Conservation (phyloP, 176 grass and related monocot species). For the Ampelocalamus luodianensis region DNA sequence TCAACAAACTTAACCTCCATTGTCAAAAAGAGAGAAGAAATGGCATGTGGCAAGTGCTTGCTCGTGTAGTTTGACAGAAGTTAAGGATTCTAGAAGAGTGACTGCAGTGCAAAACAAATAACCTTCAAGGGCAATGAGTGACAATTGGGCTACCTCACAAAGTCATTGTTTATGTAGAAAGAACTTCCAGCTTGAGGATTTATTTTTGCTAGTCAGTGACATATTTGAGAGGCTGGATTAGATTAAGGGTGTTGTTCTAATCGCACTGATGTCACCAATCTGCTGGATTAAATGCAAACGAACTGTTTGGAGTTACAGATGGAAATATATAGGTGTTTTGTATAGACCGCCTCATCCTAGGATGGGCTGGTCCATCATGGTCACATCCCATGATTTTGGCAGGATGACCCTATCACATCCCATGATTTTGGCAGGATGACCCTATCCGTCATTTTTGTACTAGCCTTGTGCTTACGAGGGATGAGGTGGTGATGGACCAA, state of each 20-base stretch:
- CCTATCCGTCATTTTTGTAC: neutral
- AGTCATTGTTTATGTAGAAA: constrained; percentile 22
- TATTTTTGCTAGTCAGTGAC: neutral
- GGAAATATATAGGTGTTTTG: no score
- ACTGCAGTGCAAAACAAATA: neutral
- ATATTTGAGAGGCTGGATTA: neutral
- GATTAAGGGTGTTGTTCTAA: neutral
- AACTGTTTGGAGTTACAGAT: neutral
- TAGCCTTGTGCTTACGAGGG: neutral
- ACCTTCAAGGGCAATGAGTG: neutral
- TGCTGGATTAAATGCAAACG: constrained; percentile 34
- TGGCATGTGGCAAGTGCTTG: neutral
- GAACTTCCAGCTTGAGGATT: neutral
- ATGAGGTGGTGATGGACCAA: neutral
- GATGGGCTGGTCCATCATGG: no score
- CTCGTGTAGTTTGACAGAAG: constrained; percentile 9
- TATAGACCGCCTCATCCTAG: no score
- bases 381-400: neutral
- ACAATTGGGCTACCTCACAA: constrained; percentile 14
- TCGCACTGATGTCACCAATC: neutral
- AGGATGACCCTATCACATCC: neutral
- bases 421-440: neutral
- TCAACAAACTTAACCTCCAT: neutral
- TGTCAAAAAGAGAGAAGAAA: neutral
- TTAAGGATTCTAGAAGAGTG: neutral